These are phyloP conservation scores for Limnanthes douglasii DNA, from an alignment of 345 rosid genomes.

Conservation along the genomic window DNA sequence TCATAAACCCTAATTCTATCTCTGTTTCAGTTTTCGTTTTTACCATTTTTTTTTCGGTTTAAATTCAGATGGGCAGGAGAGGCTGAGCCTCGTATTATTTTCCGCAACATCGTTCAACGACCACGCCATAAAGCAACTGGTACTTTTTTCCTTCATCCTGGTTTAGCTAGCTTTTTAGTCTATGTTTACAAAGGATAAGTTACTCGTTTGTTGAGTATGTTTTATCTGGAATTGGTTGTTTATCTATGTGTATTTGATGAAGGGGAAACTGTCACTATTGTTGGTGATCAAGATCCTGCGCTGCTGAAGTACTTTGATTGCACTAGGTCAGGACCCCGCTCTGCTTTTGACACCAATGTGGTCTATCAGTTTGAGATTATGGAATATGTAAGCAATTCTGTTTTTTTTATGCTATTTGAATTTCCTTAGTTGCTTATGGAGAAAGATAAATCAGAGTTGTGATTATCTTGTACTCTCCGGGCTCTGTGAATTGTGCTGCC, in stretches of 20 bases:
- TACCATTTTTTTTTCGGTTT: neutral
- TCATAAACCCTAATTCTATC: conserved; percentile 18
- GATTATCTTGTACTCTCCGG: neutral
- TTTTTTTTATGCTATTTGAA: neutral
- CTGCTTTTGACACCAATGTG: conserved; percentile 80
- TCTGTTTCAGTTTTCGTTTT: too few relatives aligned
- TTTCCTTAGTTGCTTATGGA: neutral
- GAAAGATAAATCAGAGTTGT: neutral
- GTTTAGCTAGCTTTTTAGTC: neutral
- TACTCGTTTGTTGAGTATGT: neutral
- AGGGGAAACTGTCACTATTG: conserved; percentile 88
- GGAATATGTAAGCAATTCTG: conserved; percentile 61
- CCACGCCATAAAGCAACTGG: conserved; percentile 94
- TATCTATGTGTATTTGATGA: conserved; percentile 4
- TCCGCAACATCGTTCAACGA: conserved; percentile 94
- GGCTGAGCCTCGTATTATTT: conserved; percentile 76
- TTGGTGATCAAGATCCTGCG: conserved; percentile 72
- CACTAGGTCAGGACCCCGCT: conserved; percentile 86
- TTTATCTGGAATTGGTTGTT: neutral
- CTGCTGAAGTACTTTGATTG: conserved; percentile 84
- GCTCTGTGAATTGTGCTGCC: neutral
- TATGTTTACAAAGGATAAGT: neutral
- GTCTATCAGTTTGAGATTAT: conserved; percentile 91
- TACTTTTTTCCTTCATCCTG: conserved; percentile 7
- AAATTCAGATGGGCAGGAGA: conserved; percentile 96